These are phyloP conservation scores for Harringtonia aguacate DNA, from an alignment of 2,329 filamentous ascomycete species.

Conservation along the genomic window DNA sequence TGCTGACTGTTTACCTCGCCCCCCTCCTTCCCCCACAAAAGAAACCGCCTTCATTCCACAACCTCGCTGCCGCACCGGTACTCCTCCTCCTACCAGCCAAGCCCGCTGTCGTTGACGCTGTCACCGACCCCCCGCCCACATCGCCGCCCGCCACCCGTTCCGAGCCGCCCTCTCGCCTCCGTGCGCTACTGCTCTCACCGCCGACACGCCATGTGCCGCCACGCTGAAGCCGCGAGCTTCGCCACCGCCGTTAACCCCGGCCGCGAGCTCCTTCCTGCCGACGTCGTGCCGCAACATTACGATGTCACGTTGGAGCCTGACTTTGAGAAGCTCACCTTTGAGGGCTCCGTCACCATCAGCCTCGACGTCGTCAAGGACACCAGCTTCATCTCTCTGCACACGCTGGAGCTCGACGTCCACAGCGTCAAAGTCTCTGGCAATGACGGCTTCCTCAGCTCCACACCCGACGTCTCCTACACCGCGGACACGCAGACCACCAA, in stretches of 20 bases:
- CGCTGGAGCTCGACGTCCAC: conserved; percentile 75
- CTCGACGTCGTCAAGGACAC: conserved; percentile 79
- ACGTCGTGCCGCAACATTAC: conserved; percentile 88
- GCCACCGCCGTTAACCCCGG: conserved; percentile 28
- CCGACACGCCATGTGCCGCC: conserved; percentile 60
- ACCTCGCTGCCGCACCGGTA: not conserved
- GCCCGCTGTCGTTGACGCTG: not conserved
- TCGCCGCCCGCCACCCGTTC: not conserved
- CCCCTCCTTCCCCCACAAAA: too few relatives aligned
- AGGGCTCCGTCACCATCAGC: conserved; percentile 76
- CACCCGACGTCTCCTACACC: conserved; percentile 61
- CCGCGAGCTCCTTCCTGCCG: conserved; percentile 80
- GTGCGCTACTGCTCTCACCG: conserved; percentile 62
- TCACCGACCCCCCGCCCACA: not conserved
- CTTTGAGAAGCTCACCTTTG: conserved; percentile 77
- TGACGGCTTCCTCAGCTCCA: conserved; percentile 47
- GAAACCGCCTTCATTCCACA: conserved; percentile 1
- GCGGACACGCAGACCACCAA: conserved; percentile 72
- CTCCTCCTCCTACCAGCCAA: conserved; percentile 1
- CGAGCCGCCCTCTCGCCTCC: not conserved
- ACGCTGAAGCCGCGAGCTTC: conserved; percentile 22
- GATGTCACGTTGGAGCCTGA: conserved; percentile 85
- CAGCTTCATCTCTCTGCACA: conserved; percentile 77
- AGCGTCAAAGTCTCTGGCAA: conserved; percentile 56
- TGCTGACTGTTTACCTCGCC: not conserved